Evolutionary conservation across 2,329 filamentous ascomycete species (phyloP), one percentile per base, ranked within the genome.

Genomic region (Cladosporium halotolerans): DNA sequence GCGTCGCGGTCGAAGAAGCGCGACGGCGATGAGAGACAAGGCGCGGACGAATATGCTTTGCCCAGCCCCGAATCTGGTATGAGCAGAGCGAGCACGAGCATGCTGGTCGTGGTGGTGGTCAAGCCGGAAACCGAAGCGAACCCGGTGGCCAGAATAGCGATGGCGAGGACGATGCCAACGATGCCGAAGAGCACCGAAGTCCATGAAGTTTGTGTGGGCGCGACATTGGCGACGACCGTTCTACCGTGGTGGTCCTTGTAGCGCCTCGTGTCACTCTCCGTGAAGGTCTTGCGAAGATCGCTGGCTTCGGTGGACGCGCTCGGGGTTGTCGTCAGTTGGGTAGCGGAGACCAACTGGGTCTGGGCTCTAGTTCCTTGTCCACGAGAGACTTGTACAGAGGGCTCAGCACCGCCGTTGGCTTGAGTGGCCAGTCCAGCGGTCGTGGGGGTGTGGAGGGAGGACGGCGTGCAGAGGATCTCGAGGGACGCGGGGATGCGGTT

Each of bases 371-470:
- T n/a, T 39, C 11, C 36, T 14, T 39, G 13, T 6, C 11, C 11
- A 11, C 36, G 36, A 14, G 36, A 28, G 45, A 13, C 11, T 31
- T 28, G 11, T 19, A 23, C 16, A 36, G 13, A n/a, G 36, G 28
- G 9, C 31, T 60, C 60, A 53, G 62, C 60, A 58, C 61, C 59
- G 55, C 62, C 61, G 56, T 63, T 63, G 59, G 59, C 60, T 56
- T 58, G 53, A 44, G 43, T 40, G 28, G 58, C 44, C 18, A 40
- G 43, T 6, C 45, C 34, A 38, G 18, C 14, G 31, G 10, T 16
- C n/a, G 51, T 23, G 7, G 34, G 14, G 5, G 19, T 14, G 11
- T n/a, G 13, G 19, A n/a, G 7, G 7, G 51, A 34, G 2, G 44
- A 13, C 18, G 44, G 19, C 16, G 28, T 18, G 23, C 1, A 7